Conservation (phyloP, 1,284 basidiomycete species). For the Ganoderma multipileum region DNA sequence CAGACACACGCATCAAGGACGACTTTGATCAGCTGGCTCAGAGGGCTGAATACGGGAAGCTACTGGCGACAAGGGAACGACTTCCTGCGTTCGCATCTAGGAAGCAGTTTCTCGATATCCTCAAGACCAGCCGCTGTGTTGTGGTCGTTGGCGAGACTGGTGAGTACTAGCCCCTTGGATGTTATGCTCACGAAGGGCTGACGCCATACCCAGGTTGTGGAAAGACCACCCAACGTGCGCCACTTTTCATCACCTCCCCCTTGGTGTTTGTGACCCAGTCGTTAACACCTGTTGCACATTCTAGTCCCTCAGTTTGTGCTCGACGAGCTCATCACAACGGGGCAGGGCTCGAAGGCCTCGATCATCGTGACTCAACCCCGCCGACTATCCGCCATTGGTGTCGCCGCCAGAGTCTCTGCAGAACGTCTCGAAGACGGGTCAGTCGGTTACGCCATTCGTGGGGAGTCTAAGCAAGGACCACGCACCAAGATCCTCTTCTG, state of each 20-base stretch:
- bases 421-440: slow-evolving; percentile 87
- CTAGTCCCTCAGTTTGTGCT: slow-evolving; percentile 89
- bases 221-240: slow-evolving; percentile 84
- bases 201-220: slow-evolving; percentile 70
- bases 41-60: slow-evolving; percentile 59
- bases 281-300: neutral
- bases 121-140: slow-evolving; percentile 73
- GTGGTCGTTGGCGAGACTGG: slow-evolving; percentile 89
- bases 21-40: slow-evolving; percentile 58
- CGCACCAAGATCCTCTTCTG: slow-evolving; percentile 88
- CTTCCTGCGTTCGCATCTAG: slow-evolving; percentile 82
- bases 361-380: slow-evolving; percentile 94
- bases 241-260: neutral
- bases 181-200: neutral
- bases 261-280: neutral
- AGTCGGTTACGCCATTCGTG: slow-evolving; percentile 90
- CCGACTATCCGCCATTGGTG: slow-evolving; percentile 89
- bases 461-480: slow-evolving; percentile 77
- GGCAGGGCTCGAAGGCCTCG: slow-evolving; percentile 71
- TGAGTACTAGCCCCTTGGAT: slow-evolving; percentile 27
- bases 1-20: slow-evolving; percentile 59
- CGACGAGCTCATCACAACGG: slow-evolving; percentile 78
- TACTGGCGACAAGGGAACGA: slow-evolving; percentile 63
- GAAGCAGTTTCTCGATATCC: slow-evolving; percentile 65
- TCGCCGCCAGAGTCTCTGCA: slow-evolving; percentile 86